Evolutionary conservation across 139 green algal genomes (phyloP).

Genomic region (Zygnema circumcarinatum): DNA sequence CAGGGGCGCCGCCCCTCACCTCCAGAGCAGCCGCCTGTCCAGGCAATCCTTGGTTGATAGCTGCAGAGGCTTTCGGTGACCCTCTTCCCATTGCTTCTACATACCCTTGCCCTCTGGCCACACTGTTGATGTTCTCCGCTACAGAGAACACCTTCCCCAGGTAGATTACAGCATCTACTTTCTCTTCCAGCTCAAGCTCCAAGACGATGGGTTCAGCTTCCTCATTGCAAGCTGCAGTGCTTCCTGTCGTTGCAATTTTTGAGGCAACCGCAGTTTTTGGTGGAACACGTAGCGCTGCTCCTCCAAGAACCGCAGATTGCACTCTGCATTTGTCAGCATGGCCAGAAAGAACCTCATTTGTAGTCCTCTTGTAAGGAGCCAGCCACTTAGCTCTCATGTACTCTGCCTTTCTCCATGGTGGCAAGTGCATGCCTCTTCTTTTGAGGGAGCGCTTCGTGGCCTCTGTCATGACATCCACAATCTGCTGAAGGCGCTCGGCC

Average conservation of each 20-base stretch:
- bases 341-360: conserved; percentile 16
- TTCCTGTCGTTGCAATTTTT: too few relatives aligned
- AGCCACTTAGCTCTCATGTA: conserved; percentile 50
- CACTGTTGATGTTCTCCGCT: background rate
- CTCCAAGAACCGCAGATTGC: background rate
- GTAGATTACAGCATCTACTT: conserved; percentile 27
- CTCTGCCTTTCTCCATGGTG: conserved; percentile 35
- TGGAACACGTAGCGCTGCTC: background rate
- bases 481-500: conserved; percentile 15
- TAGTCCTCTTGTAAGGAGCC: conserved; percentile 35
- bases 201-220: background rate
- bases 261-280: too few relatives aligned
- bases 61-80: too few relatives aligned
- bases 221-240: too few relatives aligned
- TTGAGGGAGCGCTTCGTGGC: background rate
- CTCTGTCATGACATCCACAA: conserved; percentile 39
- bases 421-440: conserved; percentile 30
- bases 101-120: background rate
- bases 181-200: background rate
- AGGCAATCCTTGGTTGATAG: background rate
- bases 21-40: background rate
- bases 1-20: background rate
- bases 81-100: too few relatives aligned
- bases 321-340: background rate
- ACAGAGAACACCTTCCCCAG: conserved; percentile 8